Conservation (phyloP, 176 grass and related monocot genomes). For the Carex myosuroides region DNA sequence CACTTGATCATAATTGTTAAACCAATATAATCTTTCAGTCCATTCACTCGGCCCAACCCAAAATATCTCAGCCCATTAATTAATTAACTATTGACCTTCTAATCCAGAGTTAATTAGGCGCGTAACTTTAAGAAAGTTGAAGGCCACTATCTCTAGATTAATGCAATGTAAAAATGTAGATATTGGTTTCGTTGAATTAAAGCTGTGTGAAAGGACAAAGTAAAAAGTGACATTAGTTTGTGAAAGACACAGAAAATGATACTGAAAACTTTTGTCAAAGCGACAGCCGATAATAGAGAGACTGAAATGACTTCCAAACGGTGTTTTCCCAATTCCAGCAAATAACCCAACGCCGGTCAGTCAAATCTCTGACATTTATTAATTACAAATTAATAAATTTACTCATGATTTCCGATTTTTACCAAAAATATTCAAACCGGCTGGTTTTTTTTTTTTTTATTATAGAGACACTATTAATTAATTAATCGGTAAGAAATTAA, state of each 20-base stretch:
- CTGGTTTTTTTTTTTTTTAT: too few relatives aligned
- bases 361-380: too few relatives aligned
- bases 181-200: not conserved
- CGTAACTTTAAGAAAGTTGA: slow-evolving; percentile 13
- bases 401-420: too few relatives aligned
- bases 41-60: not conserved
- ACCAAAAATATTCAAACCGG: too few relatives aligned
- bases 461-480: too few relatives aligned
- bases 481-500: too few relatives aligned
- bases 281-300: too few relatives aligned
- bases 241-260: not conserved
- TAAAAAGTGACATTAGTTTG: not conserved
- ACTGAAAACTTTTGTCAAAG: too few relatives aligned
- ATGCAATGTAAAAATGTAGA: not conserved
- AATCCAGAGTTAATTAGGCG: not conserved
- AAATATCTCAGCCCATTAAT: slow-evolving; percentile 11
- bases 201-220: not conserved
- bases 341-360: too few relatives aligned
- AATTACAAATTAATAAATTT: too few relatives aligned
- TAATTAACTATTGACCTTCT: slow-evolving; percentile 12
- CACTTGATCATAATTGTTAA: not conserved
- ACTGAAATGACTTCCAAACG: too few relatives aligned
- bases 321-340: too few relatives aligned
- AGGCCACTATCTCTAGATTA: not conserved
- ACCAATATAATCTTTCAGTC: not conserved